Conservation (phyloP, 805 yeast genomes). For the Kazachstania viticola region DNA sequence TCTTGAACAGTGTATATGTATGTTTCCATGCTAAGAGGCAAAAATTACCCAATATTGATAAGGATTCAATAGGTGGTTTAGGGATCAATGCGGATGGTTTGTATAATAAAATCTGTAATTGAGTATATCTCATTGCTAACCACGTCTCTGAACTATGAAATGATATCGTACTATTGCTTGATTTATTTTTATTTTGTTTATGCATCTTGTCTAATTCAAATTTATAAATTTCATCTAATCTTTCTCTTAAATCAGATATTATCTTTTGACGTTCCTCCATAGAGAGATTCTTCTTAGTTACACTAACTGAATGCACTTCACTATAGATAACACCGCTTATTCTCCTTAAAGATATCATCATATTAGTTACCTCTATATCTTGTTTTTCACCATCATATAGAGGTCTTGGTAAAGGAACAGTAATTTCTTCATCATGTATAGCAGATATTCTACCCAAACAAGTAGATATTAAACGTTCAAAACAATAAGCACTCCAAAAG, state of each 20-base stretch:
- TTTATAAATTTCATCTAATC: conserved; percentile 22
- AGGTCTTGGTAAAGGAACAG: conserved; percentile 32
- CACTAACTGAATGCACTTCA: conserved; percentile 35
- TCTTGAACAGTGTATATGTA: conserved; percentile 35
- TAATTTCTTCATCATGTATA: conserved; percentile 39
- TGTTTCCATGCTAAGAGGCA: conserved; percentile 36
- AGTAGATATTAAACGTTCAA: conserved; percentile 38
- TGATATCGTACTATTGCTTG: conserved; percentile 15
- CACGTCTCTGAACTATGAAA: conserved; percentile 28
- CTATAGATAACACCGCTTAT: conserved; percentile 38
- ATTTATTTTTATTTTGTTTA: conserved; percentile 6
- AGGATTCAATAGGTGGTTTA: conserved; percentile 29
- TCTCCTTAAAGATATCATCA: conserved; percentile 33
- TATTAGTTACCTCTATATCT: conserved; percentile 30
- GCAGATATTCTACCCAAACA: conserved; percentile 40
- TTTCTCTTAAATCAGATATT: conserved; percentile 26
- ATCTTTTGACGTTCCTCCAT: conserved; percentile 26
- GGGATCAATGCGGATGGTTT: conserved; percentile 41
- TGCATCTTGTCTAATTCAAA: conserved; percentile 17
- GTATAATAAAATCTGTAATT: conserved; percentile 35
- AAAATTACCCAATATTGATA: conserved; percentile 34
- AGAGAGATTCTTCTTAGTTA: conserved; percentile 24
- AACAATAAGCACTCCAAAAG: conserved; percentile 39
- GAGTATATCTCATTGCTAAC: conserved; percentile 34
- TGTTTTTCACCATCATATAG: conserved; percentile 32